These are phyloP conservation scores for Saccharomycopsis crataegensis DNA, from an alignment of 1,139 yeast species.

Conservation along the genomic window DNA sequence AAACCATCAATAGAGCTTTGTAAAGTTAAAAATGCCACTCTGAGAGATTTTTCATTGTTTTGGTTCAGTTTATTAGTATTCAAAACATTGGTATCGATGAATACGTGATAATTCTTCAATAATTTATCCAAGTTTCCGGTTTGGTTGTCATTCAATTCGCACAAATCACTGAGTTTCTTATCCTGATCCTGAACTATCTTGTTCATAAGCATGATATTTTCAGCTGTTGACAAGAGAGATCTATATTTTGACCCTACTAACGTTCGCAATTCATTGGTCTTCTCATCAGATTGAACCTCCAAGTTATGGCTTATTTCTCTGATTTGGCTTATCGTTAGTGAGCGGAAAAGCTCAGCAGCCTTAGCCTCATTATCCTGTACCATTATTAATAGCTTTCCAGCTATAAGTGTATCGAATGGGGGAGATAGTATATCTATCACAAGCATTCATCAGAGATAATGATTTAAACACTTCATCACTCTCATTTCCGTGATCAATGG, in stretches of 20 bases:
- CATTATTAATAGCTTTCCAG: not conserved
- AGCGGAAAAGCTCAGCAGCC: constrained; percentile 10
- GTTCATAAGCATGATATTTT: constrained; percentile 44
- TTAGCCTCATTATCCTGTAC: not conserved
- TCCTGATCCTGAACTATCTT: constrained; percentile 26
- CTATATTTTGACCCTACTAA: constrained; percentile 49
- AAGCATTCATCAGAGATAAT: too few relatives aligned
- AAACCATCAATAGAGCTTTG: constrained; percentile 1
- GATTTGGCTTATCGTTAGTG: constrained; percentile 13
- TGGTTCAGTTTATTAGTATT: not conserved
- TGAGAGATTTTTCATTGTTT: not conserved
- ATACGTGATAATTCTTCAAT: constrained; percentile 1
- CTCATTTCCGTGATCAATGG: too few relatives aligned
- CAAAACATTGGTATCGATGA: not conserved
- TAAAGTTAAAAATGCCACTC: not conserved
- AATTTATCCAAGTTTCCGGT: not conserved
- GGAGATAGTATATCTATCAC: too few relatives aligned
- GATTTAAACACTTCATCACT: too few relatives aligned
- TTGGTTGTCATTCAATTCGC: constrained; percentile 11
- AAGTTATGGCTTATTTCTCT: constrained; percentile 12
- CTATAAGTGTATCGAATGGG: too few relatives aligned
- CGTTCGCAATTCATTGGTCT: constrained; percentile 34
- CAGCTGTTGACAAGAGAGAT: constrained; percentile 49
- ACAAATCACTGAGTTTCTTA: constrained; percentile 1
- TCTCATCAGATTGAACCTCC: constrained; percentile 16